Percentiles rank a stretch among this genome's conserved stretches.
phyloP scores from a whole-genome alignment of 2,329 filamentous ascomycete species.

The Colletotrichum karsti region DNA sequence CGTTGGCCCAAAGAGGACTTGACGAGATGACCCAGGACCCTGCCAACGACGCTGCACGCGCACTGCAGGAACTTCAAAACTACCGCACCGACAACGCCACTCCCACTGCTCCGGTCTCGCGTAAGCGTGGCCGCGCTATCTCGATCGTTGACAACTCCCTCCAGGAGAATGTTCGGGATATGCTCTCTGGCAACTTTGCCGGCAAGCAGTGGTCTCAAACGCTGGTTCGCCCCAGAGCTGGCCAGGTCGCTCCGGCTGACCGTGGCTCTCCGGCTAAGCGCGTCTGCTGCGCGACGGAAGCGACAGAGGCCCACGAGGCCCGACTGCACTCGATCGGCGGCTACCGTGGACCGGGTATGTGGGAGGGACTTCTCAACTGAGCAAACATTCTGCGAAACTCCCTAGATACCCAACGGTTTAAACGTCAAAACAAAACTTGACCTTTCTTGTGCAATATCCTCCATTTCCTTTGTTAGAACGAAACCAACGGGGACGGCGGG shows the following conservation, averaged over 20 bases:
- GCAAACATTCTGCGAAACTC: slow-evolving; percentile 20
- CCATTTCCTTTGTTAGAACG: slow-evolving; percentile 32
- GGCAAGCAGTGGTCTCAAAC: slow-evolving; percentile 44
- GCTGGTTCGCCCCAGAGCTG: slow-evolving; percentile 47
- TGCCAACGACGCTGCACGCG: slow-evolving; percentile 63
- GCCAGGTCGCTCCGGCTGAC: slow-evolving; percentile 35
- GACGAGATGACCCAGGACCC: slow-evolving; percentile 52
- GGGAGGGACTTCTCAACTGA: slow-evolving; percentile 69
- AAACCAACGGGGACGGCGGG: slow-evolving; percentile 31
- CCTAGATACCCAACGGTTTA: slow-evolving; percentile 15
- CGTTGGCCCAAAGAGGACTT: slow-evolving; percentile 53
- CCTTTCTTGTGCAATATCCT: slow-evolving; percentile 26
- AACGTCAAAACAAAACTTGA: slow-evolving; percentile 12
- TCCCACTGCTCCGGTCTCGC: slow-evolving; percentile 43
- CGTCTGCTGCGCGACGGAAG: slow-evolving; percentile 72
- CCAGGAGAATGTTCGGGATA: slow-evolving; percentile 73
- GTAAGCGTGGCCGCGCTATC: slow-evolving; percentile 67
- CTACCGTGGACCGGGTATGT: slow-evolving; percentile 69
- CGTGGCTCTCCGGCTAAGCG: slow-evolving; percentile 63
- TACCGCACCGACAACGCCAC: slow-evolving; percentile 51
- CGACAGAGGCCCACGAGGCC: slow-evolving; percentile 55
- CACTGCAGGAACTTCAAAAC: slow-evolving; percentile 69
- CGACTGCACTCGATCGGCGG: slow-evolving; percentile 59
- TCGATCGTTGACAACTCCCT: slow-evolving; percentile 65
- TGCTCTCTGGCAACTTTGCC: slow-evolving; percentile 55